phyloP scores from a whole-genome alignment of 345 rosid species.

The Citropsis articulata region DNA sequence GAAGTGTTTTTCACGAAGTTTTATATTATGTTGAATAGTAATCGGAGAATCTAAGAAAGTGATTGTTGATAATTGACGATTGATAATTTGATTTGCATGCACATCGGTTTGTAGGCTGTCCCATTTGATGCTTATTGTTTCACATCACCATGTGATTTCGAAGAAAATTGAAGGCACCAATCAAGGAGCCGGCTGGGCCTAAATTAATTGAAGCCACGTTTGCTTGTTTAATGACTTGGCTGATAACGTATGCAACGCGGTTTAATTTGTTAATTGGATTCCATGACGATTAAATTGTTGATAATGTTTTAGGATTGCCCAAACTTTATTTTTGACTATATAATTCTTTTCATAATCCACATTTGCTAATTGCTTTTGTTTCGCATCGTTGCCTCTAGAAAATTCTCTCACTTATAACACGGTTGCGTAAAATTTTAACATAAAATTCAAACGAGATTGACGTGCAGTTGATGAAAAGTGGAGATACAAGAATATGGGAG shows the following conservation, averaged over 20 bases:
- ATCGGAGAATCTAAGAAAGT: conserved; percentile 1
- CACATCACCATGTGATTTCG: background rate
- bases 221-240: background rate
- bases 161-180: conserved; percentile 14
- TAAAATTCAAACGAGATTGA: too few species aligned
- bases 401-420: too few species aligned
- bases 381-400: too few species aligned
- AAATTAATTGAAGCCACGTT: background rate
- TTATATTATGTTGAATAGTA: too few species aligned
- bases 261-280: background rate
- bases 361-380: too few species aligned
- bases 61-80: background rate
- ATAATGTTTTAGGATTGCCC: too few species aligned
- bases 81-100: background rate
- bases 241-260: background rate
- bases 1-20: background rate
- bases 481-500: too few species aligned
- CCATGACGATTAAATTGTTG: background rate
- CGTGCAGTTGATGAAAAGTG: too few species aligned
- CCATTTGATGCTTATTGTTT: background rate
- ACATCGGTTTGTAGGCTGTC: background rate
- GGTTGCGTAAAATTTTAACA: too few species aligned
- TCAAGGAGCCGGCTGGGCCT: background rate
- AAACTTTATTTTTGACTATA: too few species aligned
- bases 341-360: too few species aligned